Evolutionary conservation across 2,329 filamentous ascomycete genomes (phyloP), one percentile per base, ranked within the genome.

Genomic region (Penicillium psychrosexuale): DNA sequence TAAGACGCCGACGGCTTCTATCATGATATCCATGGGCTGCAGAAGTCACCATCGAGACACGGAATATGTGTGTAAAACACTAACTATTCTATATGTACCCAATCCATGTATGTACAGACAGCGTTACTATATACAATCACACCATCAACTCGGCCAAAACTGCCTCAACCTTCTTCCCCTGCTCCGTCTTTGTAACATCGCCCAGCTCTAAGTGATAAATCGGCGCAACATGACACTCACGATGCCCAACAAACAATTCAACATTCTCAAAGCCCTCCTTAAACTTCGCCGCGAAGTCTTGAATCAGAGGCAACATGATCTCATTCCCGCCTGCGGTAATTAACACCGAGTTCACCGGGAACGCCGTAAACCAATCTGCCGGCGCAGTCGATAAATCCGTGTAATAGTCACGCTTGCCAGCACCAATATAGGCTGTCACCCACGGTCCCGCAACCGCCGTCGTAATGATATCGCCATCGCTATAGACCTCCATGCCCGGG

Each of bases 311-410:
- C 33, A 83, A 69, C 27, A 86, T 58, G 13, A 84, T 72, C 69
- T 87, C 84, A 46, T 80, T 77, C 1, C 72, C 78, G 0, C 84
- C 84, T 1, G 73, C 80, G 58, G 79, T 78, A 5, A 86, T 73
- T 24, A 84, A 62, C 1, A 85, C 71, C 39, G 78, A 74, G 19
- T 75, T 70, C 3, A 82, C 75, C 0, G 77, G 72, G 12, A 82
- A 71, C 2, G 72, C 74, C 9, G 73, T 64, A 76, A 81, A 86
- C 83, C 84, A 87, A 1, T 75, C 72, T 3, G 72, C 51, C 2
- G 77, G 72, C 1, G 82, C 84, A 8, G 64, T 63, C 8, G 72
- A 70, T 0, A 83, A 72, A 63, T 85, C 80, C 30, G 75, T 83
- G 63, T 85, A 87, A 40, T 76, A 71, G 58, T 84, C 81, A 8